Conservation (phyloP, 163 green algal genomes). For the Prototheca cutis region DNA sequence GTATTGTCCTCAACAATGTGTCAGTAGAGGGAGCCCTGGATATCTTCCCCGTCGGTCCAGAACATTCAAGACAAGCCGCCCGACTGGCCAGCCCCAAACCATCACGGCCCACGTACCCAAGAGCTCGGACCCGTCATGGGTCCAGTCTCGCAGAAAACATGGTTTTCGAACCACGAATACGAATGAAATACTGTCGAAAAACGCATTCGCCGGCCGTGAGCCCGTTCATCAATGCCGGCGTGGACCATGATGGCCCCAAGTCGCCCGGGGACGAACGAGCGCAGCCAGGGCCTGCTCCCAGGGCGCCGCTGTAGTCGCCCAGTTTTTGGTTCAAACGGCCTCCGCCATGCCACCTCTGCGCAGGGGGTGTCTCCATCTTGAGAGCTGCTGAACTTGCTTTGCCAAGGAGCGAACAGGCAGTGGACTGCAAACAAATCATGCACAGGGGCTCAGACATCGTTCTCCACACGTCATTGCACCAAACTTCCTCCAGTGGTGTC, state of each 20-base stretch:
- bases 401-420: background rate
- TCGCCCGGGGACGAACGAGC: no score
- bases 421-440: background rate
- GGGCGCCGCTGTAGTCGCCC: no score
- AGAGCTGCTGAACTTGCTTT: background rate
- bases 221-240: background rate
- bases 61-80: no score
- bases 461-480: background rate
- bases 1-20: conserved; percentile 18
- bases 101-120: background rate
- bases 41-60: no score
- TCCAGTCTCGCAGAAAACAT: background rate
- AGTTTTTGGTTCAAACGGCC: no score
- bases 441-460: background rate
- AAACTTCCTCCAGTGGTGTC: background rate
- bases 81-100: background rate
- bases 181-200: background rate
- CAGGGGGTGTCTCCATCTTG: no score
- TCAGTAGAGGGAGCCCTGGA: conserved; percentile 29
- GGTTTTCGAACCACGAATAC: background rate
- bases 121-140: background rate
- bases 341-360: no score
- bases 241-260: no score
- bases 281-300: no score
- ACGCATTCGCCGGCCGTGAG: background rate